Evolutionary conservation across 2,329 filamentous ascomycete genomes (phyloP).

Genomic region (Dothideomycetes sp.): DNA sequence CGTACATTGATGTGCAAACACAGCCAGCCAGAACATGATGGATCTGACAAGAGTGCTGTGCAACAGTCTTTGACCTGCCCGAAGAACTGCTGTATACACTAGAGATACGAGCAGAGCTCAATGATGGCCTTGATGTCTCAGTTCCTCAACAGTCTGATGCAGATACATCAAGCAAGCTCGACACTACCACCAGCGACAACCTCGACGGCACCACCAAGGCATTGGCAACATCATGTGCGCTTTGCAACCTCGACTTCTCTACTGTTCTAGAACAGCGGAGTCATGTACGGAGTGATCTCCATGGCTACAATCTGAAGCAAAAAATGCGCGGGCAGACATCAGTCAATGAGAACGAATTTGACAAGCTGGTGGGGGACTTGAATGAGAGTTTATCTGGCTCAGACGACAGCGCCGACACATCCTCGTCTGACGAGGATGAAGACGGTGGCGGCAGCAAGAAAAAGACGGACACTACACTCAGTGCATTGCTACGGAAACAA

Average conservation of each 20-base stretch:
- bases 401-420: constrained; percentile 55
- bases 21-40: constrained; percentile 7
- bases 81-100: constrained; percentile 60
- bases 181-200: constrained; percentile 19
- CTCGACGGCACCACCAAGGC: constrained; percentile 36
- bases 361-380: constrained; percentile 71
- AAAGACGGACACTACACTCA: constrained; percentile 60
- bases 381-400: constrained; percentile 91
- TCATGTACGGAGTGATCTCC: constrained; percentile 82
- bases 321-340: constrained; percentile 63
- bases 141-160: not conserved
- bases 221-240: constrained; percentile 60
- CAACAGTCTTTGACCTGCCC: constrained; percentile 70
- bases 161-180: constrained; percentile 9
- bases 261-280: constrained; percentile 70
- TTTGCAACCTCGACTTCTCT: constrained; percentile 64
- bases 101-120: constrained; percentile 37
- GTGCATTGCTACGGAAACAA: constrained; percentile 70
- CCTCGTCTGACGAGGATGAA: constrained; percentile 59
- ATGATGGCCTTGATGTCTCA: constrained; percentile 3
- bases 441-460: constrained; percentile 29
- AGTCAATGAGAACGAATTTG: constrained; percentile 74
- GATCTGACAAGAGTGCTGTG: not conserved
- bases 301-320: constrained; percentile 90
- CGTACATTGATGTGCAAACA: constrained; percentile 14